These are phyloP conservation scores for Tolypocladium cylindrosporum DNA, from an alignment of 2,329 filamentous ascomycete species.

Conservation along the genomic window DNA sequence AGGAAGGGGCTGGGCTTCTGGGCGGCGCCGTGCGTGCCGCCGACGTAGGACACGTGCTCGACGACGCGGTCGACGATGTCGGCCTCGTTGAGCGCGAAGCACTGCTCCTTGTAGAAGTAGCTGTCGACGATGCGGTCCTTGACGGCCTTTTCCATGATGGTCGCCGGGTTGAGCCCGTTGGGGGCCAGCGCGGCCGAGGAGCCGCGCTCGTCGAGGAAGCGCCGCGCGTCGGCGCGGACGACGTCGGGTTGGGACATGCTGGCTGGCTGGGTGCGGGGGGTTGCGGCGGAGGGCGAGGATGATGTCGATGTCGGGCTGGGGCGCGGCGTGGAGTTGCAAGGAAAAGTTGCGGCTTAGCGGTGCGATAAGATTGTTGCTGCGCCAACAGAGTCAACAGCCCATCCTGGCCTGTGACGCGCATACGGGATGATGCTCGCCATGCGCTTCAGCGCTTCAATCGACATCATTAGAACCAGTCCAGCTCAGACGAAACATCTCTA, in stretches of 20 bases:
- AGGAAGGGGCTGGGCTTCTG: slow-evolving; percentile 90
- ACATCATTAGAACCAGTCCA: not conserved
- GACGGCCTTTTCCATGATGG: slow-evolving; percentile 89
- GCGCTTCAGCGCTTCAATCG: not conserved
- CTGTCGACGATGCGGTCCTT: slow-evolving; percentile 90
- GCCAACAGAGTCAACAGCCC: slow-evolving; percentile 22
- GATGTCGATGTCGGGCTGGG: slow-evolving; percentile 1
- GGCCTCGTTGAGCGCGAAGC: slow-evolving; percentile 83
- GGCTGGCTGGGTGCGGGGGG: not conserved
- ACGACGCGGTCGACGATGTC: slow-evolving; percentile 82
- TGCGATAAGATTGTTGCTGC: slow-evolving; percentile 34
- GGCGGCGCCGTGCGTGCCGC: slow-evolving; percentile 73
- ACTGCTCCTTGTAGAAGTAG: slow-evolving; percentile 98
- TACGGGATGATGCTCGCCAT: not conserved
- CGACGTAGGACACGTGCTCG: slow-evolving; percentile 70
- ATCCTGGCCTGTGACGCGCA: not conserved
- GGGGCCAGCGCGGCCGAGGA: slow-evolving; percentile 65
- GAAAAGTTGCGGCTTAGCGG: slow-evolving; percentile 5
- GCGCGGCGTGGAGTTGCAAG: not conserved
- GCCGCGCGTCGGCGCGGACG: slow-evolving; percentile 71
- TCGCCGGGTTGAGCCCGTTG: slow-evolving; percentile 87
- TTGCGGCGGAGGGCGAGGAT: slow-evolving; percentile 1
- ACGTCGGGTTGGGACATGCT: slow-evolving; percentile 28
- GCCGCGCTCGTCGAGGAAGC: slow-evolving; percentile 85
- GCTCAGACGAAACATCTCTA: not conserved